Conservation (phyloP, 225 moss, liverwort and hornwort genomes). For the Neckera pumila region DNA sequence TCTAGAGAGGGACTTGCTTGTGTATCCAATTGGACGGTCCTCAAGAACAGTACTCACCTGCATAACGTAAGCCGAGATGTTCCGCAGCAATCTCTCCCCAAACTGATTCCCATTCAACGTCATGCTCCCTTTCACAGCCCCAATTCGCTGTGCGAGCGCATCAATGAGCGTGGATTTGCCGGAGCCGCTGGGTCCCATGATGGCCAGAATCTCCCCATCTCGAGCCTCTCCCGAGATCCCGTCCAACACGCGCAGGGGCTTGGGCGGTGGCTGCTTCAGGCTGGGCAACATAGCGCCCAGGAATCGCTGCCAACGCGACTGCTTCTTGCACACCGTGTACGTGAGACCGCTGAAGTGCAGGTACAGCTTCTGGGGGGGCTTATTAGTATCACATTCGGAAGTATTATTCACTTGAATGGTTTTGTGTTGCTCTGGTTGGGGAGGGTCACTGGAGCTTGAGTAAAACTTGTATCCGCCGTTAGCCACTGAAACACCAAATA, state of each 20-base stretch:
- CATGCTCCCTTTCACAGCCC: conserved; percentile 58
- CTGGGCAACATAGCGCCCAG: background rate
- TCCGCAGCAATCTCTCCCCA: conserved; percentile 54
- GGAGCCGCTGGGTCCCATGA: conserved; percentile 85
- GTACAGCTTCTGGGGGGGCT: conserved; percentile 10
- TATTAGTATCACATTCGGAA: background rate
- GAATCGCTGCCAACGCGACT: conserved; percentile 17
- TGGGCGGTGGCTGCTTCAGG: background rate
- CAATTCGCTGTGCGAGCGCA: conserved; percentile 72
- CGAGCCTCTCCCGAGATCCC: conserved; percentile 69
- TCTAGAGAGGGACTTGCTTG: background rate
- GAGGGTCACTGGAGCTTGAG: conserved; percentile 4
- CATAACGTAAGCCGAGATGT: conserved; percentile 90
- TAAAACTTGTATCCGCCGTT: background rate
- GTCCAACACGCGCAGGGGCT: conserved; percentile 33
- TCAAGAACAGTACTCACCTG: background rate
- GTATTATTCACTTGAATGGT: background rate
- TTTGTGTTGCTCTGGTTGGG: conserved; percentile 2
- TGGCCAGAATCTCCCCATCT: conserved; percentile 76
- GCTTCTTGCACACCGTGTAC: conserved; percentile 42
- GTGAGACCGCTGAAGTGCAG: conserved; percentile 69
- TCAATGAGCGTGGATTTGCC: conserved; percentile 94
- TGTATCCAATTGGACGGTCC: background rate
- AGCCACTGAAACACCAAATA: background rate
- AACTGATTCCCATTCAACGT: conserved; percentile 71